Evolutionary conservation across 2,329 filamentous ascomycete genomes (phyloP), one percentile per base, ranked within the genome.

Genomic region (Pseudogymnoascus pannorum): DNA sequence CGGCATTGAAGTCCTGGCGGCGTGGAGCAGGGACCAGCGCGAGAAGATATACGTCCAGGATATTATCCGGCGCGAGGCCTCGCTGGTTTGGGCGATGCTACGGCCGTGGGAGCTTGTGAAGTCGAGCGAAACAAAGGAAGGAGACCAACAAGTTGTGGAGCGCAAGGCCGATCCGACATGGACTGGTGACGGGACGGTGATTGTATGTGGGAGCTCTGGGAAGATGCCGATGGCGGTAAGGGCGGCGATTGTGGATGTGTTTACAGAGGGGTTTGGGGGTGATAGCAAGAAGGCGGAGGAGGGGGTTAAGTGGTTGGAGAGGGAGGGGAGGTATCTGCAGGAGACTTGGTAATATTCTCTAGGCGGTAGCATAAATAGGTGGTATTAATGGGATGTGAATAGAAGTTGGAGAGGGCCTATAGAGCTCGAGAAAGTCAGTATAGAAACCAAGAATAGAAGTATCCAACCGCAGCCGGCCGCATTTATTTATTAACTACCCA

Each of bases 211-310:
- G 11, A 74, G 70, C 60, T 87, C 85, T 0, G 87, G 87, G 0
- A 82, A 81, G 62, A 91, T 91, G 87, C 87, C 87, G 1, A 83
- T 86, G 68, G 86, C 84, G 9, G 84, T 91, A 1, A 77, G 86
- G 16, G 82, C 85, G 69, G 86, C 87, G 4, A 74, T 91, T 24
- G 76, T 86, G n/a, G 84, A 87, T 68, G 77, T 80, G 2, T 80
- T 89, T 62, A 73, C 74, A 51, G 69, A 70, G n/a, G 72, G 75
- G 44, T 76, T 75, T 35, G 42, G 63, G 14, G 60, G 72, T 57
- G 72, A 65, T 57, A 70, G 78, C 57, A 75, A 79, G 24, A 76
- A 77, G 8, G 85, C 85, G 0, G 84, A 87, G 68, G 74, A 69
- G 22, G 82, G 81, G 69, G 65, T 89, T 9, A 74, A 75, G 22